Evolutionary conservation across 106 monocot genomes (phyloP), one percentile per base, ranked within the genome.

Genomic region (Dendrobium officinale): DNA sequence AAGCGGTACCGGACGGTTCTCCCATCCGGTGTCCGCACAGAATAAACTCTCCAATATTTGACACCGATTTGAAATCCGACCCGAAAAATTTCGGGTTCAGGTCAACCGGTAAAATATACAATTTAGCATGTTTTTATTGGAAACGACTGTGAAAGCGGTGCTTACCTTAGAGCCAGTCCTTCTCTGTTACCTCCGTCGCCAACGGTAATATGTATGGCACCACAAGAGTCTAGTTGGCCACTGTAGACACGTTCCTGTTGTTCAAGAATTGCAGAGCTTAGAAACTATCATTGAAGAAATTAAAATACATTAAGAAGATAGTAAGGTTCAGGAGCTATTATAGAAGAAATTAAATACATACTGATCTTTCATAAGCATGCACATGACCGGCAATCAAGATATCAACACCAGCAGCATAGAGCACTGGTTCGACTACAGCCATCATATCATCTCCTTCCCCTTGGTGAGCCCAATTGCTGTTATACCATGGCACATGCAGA

Each of bases 141-240:
- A 58, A 16, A 18, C 58, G 4, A 4, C 18, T 19, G 58, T 61
- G 61, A 22, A 6, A 22, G 22, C 22, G 7, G 22, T 61, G 20
- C 61, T 61, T 61, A 95, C 98, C 92, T 88, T 55, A 80, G 79
- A 51, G 98, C 95, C 55, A 99, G 84, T 72, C 98, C 98, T 88
- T 99, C 98, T 70, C 91, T 85, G 70, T 99, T 99, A 20, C 98
- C 98, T 76, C 98, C 98, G 82, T 99, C 98, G 15, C 98, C 98
- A 77, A 99, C 91, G 33, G 98, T 99, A 73, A 99, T 90, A 78
- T 99, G 98, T 17, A 95, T 77, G 68, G 88, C 17, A 42, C 95
- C 98, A 76, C 98, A 99, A 29, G 55, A 42, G 55, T 83, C 78
- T 68, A 83, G 55, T 43, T 7, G 31, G 24, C 77, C 49, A 20